Conservation (phyloP, 257 asterid genomes). For the Solanum dulcamara region DNA sequence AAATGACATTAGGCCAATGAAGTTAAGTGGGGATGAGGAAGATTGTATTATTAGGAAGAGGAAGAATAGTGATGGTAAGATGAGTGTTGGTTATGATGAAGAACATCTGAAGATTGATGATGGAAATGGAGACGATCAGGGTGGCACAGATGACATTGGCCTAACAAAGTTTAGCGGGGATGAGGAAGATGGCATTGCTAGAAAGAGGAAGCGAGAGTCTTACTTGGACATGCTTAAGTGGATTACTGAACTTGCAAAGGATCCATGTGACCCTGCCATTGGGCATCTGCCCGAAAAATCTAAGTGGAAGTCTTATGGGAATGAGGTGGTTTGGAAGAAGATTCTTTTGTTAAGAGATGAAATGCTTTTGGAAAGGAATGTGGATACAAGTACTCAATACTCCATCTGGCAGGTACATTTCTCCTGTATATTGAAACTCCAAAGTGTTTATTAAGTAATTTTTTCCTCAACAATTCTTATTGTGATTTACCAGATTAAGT, state of each 20-base stretch:
- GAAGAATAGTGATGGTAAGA: neutral
- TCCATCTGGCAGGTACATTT: constrained; percentile 37
- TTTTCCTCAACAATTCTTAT: neutral
- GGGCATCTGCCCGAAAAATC: constrained; percentile 42
- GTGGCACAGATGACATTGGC: constrained; percentile 6
- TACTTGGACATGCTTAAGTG: constrained; percentile 38
- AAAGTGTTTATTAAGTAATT: neutral
- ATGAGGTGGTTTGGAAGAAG: constrained; percentile 60
- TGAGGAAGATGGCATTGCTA: constrained; percentile 11
- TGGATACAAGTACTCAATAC: constrained; percentile 29
- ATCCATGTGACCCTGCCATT: constrained; percentile 46
- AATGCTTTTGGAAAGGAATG: constrained; percentile 32
- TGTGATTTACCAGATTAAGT: neutral
- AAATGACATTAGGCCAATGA: neutral
- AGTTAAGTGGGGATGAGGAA: constrained; percentile 3
- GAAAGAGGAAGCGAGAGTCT: constrained; percentile 52
- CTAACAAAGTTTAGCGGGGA: neutral
- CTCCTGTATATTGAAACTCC: neutral
- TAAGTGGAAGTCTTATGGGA: constrained; percentile 60
- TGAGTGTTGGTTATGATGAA: neutral
- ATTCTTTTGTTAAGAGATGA: constrained; percentile 47
- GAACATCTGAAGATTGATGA: neutral
- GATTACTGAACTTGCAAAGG: constrained; percentile 46
- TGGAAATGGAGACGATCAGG: neutral
- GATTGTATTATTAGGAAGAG: neutral